Evolutionary conservation across 2,329 filamentous ascomycete genomes (phyloP).

Genomic region (Ophiostoma sp.): DNA sequence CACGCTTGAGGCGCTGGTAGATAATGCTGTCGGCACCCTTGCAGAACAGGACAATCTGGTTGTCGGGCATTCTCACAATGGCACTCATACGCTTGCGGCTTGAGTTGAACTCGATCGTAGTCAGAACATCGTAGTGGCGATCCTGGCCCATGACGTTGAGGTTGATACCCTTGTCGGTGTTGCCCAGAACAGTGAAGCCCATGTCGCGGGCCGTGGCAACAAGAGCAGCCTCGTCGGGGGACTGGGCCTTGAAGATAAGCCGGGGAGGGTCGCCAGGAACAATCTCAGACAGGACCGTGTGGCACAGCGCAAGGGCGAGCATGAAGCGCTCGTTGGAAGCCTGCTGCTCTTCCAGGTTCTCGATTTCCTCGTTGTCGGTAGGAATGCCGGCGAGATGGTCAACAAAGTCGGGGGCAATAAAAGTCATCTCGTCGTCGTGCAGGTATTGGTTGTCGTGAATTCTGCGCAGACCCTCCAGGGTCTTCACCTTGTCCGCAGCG

Average conservation of each 20-base stretch:
- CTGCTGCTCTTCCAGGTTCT: constrained; percentile 55
- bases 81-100: constrained; percentile 96
- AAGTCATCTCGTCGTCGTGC: constrained; percentile 82
- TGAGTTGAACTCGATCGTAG: constrained; percentile 96
- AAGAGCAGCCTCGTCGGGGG: constrained; percentile 89
- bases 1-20: constrained; percentile 79
- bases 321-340: constrained; percentile 82
- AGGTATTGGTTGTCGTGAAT: constrained; percentile 88
- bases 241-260: constrained; percentile 95
- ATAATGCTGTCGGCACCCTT: constrained; percentile 98
- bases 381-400: constrained; percentile 65
- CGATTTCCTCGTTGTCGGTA: constrained; percentile 52
- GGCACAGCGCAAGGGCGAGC: constrained; percentile 90
- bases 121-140: constrained; percentile 77
- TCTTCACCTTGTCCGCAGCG: constrained; percentile 65
- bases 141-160: constrained; percentile 85
- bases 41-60: constrained; percentile 84
- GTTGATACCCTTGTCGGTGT: constrained; percentile 71
- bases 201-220: constrained; percentile 92
- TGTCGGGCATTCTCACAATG: constrained; percentile 90
- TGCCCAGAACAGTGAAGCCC: constrained; percentile 86
- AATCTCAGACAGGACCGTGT: constrained; percentile 89
- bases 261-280: constrained; percentile 83
- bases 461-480: constrained; percentile 66
- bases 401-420: constrained; percentile 85